These are phyloP conservation scores for Dispira simplex DNA, from an alignment of 192 early-diverging fungal genomes.

Conservation along the genomic window DNA sequence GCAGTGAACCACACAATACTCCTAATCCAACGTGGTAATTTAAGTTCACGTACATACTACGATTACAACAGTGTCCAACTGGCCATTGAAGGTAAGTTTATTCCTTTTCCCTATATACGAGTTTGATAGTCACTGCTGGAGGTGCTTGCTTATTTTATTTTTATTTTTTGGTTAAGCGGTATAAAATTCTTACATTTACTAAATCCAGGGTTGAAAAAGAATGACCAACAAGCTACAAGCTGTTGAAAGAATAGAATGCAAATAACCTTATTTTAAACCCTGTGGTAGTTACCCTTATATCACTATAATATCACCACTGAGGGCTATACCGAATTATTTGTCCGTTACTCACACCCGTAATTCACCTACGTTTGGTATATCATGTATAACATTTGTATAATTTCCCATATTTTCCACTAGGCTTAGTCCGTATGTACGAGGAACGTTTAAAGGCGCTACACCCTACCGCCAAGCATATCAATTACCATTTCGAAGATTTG, in stretches of 20 bases:
- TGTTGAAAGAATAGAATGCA: too few relatives aligned
- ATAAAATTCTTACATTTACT: too few relatives aligned
- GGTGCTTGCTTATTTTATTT: neutral
- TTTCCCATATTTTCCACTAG: neutral
- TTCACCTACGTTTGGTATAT: too few relatives aligned
- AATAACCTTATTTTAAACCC: neutral
- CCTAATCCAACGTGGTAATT: neutral
- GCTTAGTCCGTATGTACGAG: conserved; percentile 20
- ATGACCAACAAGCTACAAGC: too few relatives aligned
- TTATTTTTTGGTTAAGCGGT: too few relatives aligned
- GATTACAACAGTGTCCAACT: neutral
- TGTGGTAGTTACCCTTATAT: neutral
- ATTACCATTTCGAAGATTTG: conserved; percentile 24
- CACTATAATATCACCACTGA: neutral
- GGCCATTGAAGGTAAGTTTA: neutral
- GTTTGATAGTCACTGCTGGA: neutral
- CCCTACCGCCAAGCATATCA: conserved; percentile 15
- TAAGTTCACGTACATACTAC: neutral
- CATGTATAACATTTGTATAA: neutral
- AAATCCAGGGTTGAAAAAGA: too few relatives aligned
- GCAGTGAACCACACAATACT: neutral
- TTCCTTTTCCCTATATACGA: neutral
- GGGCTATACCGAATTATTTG: neutral
- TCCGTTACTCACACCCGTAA: too few relatives aligned
- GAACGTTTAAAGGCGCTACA: conserved; percentile 17